These are phyloP conservation scores for Leucoagaricus sp. DNA, from an alignment of 1,284 basidiomycete species.

Conservation along the genomic window DNA sequence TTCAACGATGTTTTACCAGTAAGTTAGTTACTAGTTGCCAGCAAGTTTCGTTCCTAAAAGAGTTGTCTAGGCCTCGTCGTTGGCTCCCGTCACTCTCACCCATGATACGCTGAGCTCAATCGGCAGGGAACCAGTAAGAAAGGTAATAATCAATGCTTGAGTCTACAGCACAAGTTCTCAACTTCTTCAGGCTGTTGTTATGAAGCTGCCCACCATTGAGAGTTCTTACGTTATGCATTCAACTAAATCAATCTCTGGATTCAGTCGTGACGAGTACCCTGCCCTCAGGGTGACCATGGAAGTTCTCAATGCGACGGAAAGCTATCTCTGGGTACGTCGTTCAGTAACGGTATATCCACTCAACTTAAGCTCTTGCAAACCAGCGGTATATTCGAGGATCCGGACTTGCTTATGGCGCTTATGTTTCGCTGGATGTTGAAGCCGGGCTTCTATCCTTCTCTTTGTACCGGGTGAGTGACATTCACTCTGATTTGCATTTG, in stretches of 20 bases:
- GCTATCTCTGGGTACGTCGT: conserved; percentile 84
- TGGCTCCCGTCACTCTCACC: conserved; percentile 71
- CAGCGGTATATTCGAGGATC: conserved; percentile 87
- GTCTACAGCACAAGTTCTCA: background rate
- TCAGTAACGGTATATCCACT: background rate
- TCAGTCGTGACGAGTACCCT: conserved; percentile 83
- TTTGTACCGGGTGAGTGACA: conserved; percentile 71
- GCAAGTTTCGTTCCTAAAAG: conserved; percentile 15
- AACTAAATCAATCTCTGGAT: conserved; percentile 79
- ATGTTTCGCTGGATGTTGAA: conserved; percentile 79
- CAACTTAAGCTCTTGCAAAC: background rate
- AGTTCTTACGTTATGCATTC: conserved; percentile 87
- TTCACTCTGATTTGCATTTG: background rate
- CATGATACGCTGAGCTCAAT: conserved; percentile 74
- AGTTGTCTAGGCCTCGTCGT: conserved; percentile 50
- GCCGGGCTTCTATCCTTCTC: conserved; percentile 81
- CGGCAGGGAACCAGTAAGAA: conserved; percentile 73
- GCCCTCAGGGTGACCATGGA: conserved; percentile 85
- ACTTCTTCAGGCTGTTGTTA: conserved; percentile 72
- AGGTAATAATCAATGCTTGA: conserved; percentile 41
- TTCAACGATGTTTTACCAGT: conserved; percentile 66
- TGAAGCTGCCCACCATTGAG: conserved; percentile 92
- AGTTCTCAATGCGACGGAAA: conserved; percentile 92
- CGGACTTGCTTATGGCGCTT: conserved; percentile 93
- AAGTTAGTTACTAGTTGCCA: conserved; percentile 26